These are phyloP conservation scores for Chenopodium berlandieri DNA, from an alignment of 148 eudicot species.

Conservation along the genomic window DNA sequence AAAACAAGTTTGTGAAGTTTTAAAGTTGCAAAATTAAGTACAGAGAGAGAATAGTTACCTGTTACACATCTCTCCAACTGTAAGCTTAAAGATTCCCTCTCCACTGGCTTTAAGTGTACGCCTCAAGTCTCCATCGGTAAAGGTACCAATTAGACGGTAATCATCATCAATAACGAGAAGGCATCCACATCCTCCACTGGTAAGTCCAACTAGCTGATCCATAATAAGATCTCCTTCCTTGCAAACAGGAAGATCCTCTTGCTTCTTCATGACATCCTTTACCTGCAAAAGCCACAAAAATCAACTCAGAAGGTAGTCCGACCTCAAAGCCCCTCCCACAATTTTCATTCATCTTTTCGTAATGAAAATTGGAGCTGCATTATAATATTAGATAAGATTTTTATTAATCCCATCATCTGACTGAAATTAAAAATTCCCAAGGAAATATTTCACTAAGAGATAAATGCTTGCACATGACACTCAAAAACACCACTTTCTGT, in stretches of 20 bases:
- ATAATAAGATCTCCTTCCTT: constrained; percentile 81
- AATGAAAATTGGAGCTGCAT: not conserved
- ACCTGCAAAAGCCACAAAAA: constrained; percentile 51
- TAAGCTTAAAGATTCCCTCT: constrained; percentile 90
- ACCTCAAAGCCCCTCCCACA: constrained; percentile 9
- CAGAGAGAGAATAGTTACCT: constrained; percentile 44
- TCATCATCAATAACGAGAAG: constrained; percentile 79
- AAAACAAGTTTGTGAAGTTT: not conserved
- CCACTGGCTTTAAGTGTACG: constrained; percentile 89
- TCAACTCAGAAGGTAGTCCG: constrained; percentile 7
- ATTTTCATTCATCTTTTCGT: not conserved
- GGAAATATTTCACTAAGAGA: not conserved
- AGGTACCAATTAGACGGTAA: constrained; percentile 77
- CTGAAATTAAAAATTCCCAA: not conserved
- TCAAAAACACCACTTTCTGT: not conserved
- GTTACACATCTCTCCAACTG: constrained; percentile 98
- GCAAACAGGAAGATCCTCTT: constrained; percentile 82
- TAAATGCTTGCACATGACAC: not conserved
- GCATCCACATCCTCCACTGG: constrained; percentile 96
- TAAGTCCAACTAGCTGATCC: constrained; percentile 96
- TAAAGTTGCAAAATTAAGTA: not conserved
- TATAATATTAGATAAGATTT: not conserved
- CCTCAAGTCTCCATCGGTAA: constrained; percentile 92
- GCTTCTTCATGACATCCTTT: constrained; percentile 91
- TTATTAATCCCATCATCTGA: not conserved